Evolutionary conservation across 192 early-diverging fungal species (phyloP), one percentile per base, ranked within the genome.

Genomic region (Spizellomyces punctatus): DNA sequence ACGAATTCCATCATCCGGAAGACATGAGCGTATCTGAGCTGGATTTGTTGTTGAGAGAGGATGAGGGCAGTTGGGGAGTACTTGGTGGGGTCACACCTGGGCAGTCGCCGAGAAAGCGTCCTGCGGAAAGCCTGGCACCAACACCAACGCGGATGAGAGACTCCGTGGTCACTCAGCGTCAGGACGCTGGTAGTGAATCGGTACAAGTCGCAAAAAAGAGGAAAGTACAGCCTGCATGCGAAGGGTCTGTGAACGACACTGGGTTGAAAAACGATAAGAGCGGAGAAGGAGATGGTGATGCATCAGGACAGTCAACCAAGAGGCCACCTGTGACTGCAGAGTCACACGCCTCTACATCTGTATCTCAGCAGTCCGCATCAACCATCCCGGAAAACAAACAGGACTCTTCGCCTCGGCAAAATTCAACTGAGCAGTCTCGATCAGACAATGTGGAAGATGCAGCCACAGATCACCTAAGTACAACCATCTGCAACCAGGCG

Each of bases 1-100:
- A 59, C 22, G 58, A 62, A 17, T 70, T 70, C 27, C 68, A 70
- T 61, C 68, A 72, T 64, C 71, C 71, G n/a, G 71, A 72, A 42
- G 50, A 72, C 52, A 48, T 72, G 60, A 72, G 71, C 55, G 63
- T 72, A 4, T 60, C 57, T 36, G 61, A 72, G 62, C 41, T 72
- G 60, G 71, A 72, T 54, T 64, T 72, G 36, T 46, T 72, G 3
- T 56, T 72, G 14, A 63, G 63, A 6, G 71, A 72, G 8, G 71
- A 63, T 41, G 14, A 5, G 17, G 59, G 14, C 16, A 16, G 16
- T 41, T 19, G 22, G 42, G 17, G 36, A 27, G 42, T 16, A 16
- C 14, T 16, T 17, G 14, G 17, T 41, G 59, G 6, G 17, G 22
- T 41, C 16, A 56, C n/a, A 56, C n/a, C n/a, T 56, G n/a, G 54